A percentile compares a stretch with the other conserved stretches of the same genome.
Conservation (phyloP, 305 asterid genomes). For the Fraxinus albicans region DNA sequence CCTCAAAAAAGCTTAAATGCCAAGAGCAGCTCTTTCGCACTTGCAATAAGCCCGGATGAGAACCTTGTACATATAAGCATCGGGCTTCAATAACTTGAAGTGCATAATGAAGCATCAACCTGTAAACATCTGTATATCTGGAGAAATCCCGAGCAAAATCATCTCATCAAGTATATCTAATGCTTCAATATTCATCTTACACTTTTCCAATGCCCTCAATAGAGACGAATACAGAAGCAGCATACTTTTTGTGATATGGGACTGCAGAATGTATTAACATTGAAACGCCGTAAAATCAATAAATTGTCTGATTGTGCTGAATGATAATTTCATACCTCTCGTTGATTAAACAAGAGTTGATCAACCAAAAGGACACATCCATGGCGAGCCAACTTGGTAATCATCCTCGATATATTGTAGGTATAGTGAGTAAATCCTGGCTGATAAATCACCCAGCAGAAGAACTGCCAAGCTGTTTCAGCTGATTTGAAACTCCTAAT, state of each 20-base stretch:
- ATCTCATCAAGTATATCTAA: conserved; percentile 72
- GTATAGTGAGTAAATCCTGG: conserved; percentile 77
- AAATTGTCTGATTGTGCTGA: conserved; percentile 69
- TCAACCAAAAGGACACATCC: conserved; percentile 68
- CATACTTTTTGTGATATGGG: conserved; percentile 49
- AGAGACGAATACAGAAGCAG: conserved; percentile 66
- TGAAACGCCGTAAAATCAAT: conserved; percentile 83
- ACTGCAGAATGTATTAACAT: conserved; percentile 50
- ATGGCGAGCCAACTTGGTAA: conserved; percentile 66
- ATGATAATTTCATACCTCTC: conserved; percentile 61
- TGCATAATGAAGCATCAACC: conserved; percentile 91
- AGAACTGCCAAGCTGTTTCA: conserved; percentile 80
- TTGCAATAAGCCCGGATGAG: conserved; percentile 84
- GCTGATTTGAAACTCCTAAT: conserved; percentile 66
- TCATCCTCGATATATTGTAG: conserved; percentile 79
- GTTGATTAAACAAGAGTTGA: conserved; percentile 62
- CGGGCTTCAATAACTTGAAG: conserved; percentile 73
- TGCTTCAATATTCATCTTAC: conserved; percentile 62
- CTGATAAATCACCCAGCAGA: conserved; percentile 83
- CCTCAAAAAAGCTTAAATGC: conserved; percentile 63
- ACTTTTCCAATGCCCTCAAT: conserved; percentile 71
- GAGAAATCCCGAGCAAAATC: conserved; percentile 59
- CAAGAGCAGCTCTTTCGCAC: conserved; percentile 79
- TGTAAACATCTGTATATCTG: conserved; percentile 72
- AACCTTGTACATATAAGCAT: conserved; percentile 78